phyloP scores from a whole-genome alignment of 202 grass and related monocot species.

The Setaria viridis region DNA sequence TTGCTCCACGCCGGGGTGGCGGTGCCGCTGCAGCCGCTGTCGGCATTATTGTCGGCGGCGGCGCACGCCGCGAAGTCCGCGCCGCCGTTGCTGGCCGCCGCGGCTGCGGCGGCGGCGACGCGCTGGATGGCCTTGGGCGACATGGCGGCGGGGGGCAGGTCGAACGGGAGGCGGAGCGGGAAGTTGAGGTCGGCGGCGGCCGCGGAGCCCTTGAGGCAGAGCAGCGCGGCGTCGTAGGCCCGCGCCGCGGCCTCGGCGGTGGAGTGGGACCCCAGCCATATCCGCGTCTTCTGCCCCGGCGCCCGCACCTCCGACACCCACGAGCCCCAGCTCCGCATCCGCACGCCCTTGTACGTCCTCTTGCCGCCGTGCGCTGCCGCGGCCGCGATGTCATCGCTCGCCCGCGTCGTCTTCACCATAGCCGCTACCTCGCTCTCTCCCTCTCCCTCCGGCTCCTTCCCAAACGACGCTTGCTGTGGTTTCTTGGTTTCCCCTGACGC shows the following conservation, averaged over 20 bases:
- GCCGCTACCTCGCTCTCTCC: background rate
- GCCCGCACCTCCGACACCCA: conserved; percentile 96
- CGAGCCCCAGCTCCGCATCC: conserved; percentile 98
- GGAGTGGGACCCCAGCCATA: conserved; percentile 93
- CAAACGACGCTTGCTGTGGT: background rate
- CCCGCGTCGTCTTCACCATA: conserved; percentile 47
- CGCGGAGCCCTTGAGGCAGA: conserved; percentile 84
- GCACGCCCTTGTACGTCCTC: conserved; percentile 85
- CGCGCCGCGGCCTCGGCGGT: conserved; percentile 88
- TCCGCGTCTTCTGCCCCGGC: conserved; percentile 84
- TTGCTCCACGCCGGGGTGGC: conserved; percentile 7
- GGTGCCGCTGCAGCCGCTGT: background rate
- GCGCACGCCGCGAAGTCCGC: conserved; percentile 18
- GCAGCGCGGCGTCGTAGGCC: conserved; percentile 87
- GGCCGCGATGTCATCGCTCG: conserved; percentile 4
- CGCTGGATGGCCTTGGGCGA: conserved; percentile 92
- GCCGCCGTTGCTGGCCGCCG: background rate
- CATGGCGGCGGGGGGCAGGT: conserved; percentile 58
- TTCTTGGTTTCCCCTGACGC: background rate
- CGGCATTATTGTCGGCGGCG: too few relatives aligned
- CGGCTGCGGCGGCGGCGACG: conserved; percentile 66
- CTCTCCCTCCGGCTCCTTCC: background rate
- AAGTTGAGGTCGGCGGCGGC: conserved; percentile 72
- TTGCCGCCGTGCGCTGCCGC: background rate
- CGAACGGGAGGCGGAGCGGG: conserved; percentile 61